phyloP scores from a whole-genome alignment of 306 rosid species.

The Cicer yamashitae region DNA sequence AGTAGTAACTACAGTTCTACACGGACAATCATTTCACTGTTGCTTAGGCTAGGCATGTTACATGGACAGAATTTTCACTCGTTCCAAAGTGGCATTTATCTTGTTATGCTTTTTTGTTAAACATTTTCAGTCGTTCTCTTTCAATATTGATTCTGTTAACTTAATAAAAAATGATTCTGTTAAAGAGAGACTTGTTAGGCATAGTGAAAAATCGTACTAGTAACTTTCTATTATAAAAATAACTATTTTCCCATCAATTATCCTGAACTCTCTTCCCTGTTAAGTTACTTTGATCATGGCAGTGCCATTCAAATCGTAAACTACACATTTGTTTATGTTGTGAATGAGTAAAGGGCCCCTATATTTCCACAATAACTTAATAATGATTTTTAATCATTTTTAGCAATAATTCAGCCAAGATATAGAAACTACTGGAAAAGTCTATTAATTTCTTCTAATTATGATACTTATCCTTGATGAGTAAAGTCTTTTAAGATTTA shows the following conservation, averaged over 20 bases:
- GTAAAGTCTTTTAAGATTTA: constrained; percentile 14
- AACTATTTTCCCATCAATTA: not conserved
- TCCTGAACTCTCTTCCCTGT: not conserved
- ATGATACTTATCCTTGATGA: not conserved
- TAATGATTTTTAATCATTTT: not conserved
- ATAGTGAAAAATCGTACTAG: no score
- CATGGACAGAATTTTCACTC: no score
- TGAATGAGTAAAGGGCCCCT: not conserved
- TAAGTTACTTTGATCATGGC: not conserved
- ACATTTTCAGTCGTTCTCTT: no score
- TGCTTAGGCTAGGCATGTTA: no score
- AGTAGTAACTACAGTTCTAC: no score
- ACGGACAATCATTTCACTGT: no score
- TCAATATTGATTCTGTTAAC: no score
- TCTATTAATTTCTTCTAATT: not conserved
- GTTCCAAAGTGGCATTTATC: no score
- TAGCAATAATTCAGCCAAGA: not conserved
- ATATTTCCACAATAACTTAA: not conserved
- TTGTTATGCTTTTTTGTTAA: no score
- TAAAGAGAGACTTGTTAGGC: no score
- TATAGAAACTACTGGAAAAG: not conserved
- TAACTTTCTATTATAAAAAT: no score
- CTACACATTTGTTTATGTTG: not conserved
- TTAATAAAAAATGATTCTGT: no score
- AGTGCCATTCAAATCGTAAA: not conserved